Conservation (phyloP, 2,329 filamentous ascomycete genomes). For the Piedraia hortae region DNA sequence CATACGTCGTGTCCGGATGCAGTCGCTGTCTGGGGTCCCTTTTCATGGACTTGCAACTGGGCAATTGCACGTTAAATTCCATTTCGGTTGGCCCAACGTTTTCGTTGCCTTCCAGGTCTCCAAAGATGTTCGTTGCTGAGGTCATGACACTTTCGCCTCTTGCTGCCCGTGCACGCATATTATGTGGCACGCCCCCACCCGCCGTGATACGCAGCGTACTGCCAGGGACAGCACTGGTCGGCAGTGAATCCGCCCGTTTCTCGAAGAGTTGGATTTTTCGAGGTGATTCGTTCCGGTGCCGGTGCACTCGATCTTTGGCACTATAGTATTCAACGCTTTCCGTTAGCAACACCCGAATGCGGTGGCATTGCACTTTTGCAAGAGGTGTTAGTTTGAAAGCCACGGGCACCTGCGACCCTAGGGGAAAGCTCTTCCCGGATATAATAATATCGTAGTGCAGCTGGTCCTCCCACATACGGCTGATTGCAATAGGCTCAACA, state of each 20-base stretch:
- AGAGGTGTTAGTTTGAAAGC: slow-evolving; percentile 82
- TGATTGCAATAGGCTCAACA: slow-evolving; percentile 81
- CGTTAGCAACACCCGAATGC: slow-evolving; percentile 73
- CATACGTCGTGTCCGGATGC: slow-evolving; percentile 78
- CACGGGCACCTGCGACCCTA: slow-evolving; percentile 68
- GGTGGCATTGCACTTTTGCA: slow-evolving; percentile 78
- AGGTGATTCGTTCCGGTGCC: slow-evolving; percentile 58
- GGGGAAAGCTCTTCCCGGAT: slow-evolving; percentile 78
- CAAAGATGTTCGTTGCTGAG: slow-evolving; percentile 41
- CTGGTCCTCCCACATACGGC: slow-evolving; percentile 81
- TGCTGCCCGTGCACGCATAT: slow-evolving; percentile 28
- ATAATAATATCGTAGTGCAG: slow-evolving; percentile 90
- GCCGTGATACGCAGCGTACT: slow-evolving; percentile 52
- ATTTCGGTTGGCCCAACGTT: slow-evolving; percentile 77
- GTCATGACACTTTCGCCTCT: slow-evolving; percentile 27
- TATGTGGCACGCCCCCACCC: slow-evolving; percentile 51
- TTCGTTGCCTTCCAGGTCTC: slow-evolving; percentile 47
- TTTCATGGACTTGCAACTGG: slow-evolving; percentile 61
- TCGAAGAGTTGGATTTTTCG: slow-evolving; percentile 70
- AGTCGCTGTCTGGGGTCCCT: slow-evolving; percentile 38
- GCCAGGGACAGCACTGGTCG: slow-evolving; percentile 43
- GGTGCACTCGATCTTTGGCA: slow-evolving; percentile 55
- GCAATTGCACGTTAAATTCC: slow-evolving; percentile 78
- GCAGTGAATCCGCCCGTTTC: slow-evolving; percentile 54
- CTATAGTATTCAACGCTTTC: slow-evolving; percentile 84